Base-by-base conservation (phyloP, 1,284 basidiomycete genomes). In the Boletus albobrunnescens region DNA sequence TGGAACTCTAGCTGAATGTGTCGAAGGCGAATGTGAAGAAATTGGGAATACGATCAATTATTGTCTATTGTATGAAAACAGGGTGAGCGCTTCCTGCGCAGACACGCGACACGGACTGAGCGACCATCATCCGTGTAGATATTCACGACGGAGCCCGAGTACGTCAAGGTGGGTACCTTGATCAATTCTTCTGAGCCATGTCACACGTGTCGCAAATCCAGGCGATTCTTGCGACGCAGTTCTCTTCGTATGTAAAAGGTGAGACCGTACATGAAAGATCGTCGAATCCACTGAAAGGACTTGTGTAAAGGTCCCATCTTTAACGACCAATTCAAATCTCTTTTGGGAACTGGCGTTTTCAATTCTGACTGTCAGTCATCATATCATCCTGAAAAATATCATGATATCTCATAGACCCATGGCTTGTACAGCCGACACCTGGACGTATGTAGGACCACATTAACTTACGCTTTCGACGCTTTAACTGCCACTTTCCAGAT, bases 321-420 rank as follows among this genome's bases (percentile, higher is more conserved):
- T 17, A 24, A 37, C 13, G 56, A 60, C 8, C 65, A 69, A 47
- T 56, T 73, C 8, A 14, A 47, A 11, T 55, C 59, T 13, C 48
- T 82, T 13, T 58, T 81, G 10, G 81, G 80, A 1, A 71, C 72
- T 4, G 80, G 80, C 1, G 76, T 82, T 2, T 82, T 83, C 56
- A 82, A 82, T 49, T 73, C 77, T 6, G 80, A 83, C 51, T 79
- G 80, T 73, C 46, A 49, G 65, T 46, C n/a, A n/a, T n/a, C n/a
- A n/a, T n/a, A 6, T 40, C 7, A 16, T 41, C 30, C 22, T 14
- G 17, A 8, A 10, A 36, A n/a, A 9, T 11, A 26, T 26, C 11
- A 10, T 24, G 4, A 24, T 43, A 6, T 11, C 20, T 12, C 26
- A 26, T 26, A 16, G 4, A 32, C 40, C 48, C 28, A 51, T 39